Percentiles rank a stretch among this genome's conserved stretches.
Evolutionary conservation across 108 stramenopile genomes (phyloP).

Genomic region (Discostella pseudostelligera): DNA sequence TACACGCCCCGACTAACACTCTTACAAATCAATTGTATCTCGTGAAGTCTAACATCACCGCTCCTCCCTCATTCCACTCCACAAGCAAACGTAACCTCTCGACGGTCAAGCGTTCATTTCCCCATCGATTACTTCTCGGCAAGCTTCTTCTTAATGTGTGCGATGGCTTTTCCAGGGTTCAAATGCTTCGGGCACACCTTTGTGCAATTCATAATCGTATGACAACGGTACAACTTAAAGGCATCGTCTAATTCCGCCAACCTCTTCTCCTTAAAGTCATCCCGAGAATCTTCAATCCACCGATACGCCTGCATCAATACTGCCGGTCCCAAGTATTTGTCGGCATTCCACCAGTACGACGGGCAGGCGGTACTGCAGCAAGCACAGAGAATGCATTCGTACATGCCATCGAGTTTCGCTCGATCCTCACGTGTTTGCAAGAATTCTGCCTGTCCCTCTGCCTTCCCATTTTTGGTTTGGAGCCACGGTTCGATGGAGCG

Average conservation of each 20-base stretch:
- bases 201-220: slow-evolving; percentile 99
- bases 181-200: slow-evolving; percentile 99
- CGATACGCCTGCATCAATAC: slow-evolving; percentile 97
- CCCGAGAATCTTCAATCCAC: slow-evolving; percentile 97
- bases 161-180: slow-evolving; percentile 99
- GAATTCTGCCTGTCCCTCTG: slow-evolving; percentile 84
- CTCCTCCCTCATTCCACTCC: no score
- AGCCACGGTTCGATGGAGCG: slow-evolving; percentile 98
- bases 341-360: slow-evolving; percentile 98
- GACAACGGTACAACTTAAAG: slow-evolving; percentile 95
- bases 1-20: no score
- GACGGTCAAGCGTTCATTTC: no score
- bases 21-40: no score
- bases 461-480: slow-evolving; percentile 73
- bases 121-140: slow-evolving; percentile 43
- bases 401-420: slow-evolving; percentile 96
- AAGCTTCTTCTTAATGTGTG: slow-evolving; percentile 94
- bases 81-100: no score
- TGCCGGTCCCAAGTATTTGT: slow-evolving; percentile 96
- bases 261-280: slow-evolving; percentile 87
- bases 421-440: slow-evolving; percentile 87
- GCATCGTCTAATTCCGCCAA: slow-evolving; percentile 94
- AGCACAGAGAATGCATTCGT: slow-evolving; percentile 99
- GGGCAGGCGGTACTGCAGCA: slow-evolving; percentile 97
- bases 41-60: no score